Percentiles rank a stretch among this genome's conserved stretches.
Conservation (phyloP, 495 filamentous ascomycete genomes). For the Xylaria sp. region DNA sequence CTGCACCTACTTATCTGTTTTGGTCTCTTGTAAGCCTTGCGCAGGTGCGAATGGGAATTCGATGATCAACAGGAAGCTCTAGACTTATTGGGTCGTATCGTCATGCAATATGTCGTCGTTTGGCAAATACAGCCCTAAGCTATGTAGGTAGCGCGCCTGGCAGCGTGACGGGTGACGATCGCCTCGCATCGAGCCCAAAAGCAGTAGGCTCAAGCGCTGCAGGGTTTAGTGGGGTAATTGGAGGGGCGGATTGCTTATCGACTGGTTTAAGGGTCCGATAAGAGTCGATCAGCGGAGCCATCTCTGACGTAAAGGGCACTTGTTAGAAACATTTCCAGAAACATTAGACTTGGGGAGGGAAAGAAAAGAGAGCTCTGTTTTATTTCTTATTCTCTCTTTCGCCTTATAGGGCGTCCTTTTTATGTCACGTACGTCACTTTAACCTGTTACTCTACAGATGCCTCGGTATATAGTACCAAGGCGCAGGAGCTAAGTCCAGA, state of each 20-base stretch:
- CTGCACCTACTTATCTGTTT: conserved; percentile 20
- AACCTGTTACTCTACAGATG: too few species aligned
- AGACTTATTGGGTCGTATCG: not conserved
- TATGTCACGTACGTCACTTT: not conserved
- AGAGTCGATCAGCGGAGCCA: not conserved
- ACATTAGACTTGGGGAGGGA: too few species aligned
- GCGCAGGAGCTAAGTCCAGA: too few species aligned
- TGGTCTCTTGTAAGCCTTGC: not conserved
- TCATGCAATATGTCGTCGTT: conserved; percentile 27
- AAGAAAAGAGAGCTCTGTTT: too few species aligned
- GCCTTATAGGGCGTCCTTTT: not conserved
- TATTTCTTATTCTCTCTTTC: too few species aligned
- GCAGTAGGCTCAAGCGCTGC: not conserved
- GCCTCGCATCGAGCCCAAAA: not conserved
- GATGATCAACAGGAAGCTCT: not conserved
- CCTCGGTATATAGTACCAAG: not conserved
- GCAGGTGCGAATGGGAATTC: not conserved
- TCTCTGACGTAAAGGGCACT: not conserved
- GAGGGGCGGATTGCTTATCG: not conserved
- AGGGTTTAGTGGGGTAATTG: not conserved
- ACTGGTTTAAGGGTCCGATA: conserved; percentile 2
- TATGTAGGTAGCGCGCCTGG: not conserved
- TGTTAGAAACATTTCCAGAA: too few species aligned
- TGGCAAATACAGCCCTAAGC: not conserved
- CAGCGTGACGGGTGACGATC: not conserved